A percentile compares a stretch with the other conserved stretches of the same genome.
phyloP scores from a whole-genome alignment of 495 filamentous ascomycete genomes.

The Tuber melanosporum region DNA sequence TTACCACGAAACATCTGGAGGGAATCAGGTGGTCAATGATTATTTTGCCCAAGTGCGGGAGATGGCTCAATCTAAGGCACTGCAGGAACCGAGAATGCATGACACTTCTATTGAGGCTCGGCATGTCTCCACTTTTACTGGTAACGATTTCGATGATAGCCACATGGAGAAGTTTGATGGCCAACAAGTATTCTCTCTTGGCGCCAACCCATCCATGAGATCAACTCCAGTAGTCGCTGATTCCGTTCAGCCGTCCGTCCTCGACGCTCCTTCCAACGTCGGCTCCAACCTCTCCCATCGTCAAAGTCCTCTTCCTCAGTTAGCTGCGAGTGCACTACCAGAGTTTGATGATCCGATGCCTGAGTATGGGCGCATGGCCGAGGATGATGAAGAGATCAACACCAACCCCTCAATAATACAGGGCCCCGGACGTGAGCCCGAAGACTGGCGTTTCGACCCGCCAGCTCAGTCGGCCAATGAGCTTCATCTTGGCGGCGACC shows the following conservation, averaged over 20 bases:
- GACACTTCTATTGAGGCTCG: slow-evolving; percentile 36
- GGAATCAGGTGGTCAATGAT: slow-evolving; percentile 23
- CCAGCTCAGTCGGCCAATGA: slow-evolving; percentile 19
- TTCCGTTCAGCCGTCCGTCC: slow-evolving; percentile 40
- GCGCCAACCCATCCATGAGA: slow-evolving; percentile 41
- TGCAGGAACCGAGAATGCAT: slow-evolving; percentile 30
- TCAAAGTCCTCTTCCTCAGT: slow-evolving; percentile 36
- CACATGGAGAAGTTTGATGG: slow-evolving; percentile 40
- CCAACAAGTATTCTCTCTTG: slow-evolving; percentile 38
- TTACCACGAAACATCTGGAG: slow-evolving; percentile 17
- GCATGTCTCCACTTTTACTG: slow-evolving; percentile 33
- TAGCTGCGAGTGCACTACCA: slow-evolving; percentile 61
- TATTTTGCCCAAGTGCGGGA: slow-evolving; percentile 41
- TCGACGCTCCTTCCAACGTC: slow-evolving; percentile 40
- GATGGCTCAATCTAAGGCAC: slow-evolving; percentile 35
- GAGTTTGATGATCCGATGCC: slow-evolving; percentile 58
- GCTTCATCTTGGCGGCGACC: slow-evolving; percentile 30
- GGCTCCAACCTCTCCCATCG: slow-evolving; percentile 39
- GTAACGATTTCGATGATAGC: slow-evolving; percentile 24
- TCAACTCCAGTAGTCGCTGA: slow-evolving; percentile 37
- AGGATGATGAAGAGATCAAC: slow-evolving; percentile 60
- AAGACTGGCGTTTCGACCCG: slow-evolving; percentile 32
- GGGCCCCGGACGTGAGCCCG: slow-evolving; percentile 47
- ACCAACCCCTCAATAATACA: slow-evolving; percentile 74
- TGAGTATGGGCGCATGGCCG: slow-evolving; percentile 57